Conservation (phyloP, 495 filamentous ascomycete species). For the Penicillium herquei region DNA sequence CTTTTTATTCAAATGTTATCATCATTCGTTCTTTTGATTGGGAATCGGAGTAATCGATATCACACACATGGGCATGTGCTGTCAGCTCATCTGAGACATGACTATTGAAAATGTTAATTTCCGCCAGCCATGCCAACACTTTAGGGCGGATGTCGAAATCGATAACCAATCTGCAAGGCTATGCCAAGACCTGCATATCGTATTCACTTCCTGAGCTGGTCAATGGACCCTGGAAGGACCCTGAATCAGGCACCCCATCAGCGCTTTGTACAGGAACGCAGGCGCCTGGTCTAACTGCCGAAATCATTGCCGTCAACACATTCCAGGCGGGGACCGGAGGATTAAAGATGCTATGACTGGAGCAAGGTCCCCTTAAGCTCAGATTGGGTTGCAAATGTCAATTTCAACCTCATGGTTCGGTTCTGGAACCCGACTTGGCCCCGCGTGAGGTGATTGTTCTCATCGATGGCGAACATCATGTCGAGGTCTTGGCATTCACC, state of each 20-base stretch:
- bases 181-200: slow-evolving; percentile 20
- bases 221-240: slow-evolving; percentile 1
- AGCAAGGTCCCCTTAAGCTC: slow-evolving; percentile 17
- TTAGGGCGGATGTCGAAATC: slow-evolving; percentile 25
- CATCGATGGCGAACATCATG: slow-evolving; percentile 34
- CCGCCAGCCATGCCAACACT: slow-evolving; percentile 15
- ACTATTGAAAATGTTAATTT: neutral
- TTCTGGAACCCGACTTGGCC: neutral
- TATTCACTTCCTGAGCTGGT: slow-evolving; percentile 14
- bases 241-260: neutral
- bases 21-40: too few relatives aligned
- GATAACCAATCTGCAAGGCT: slow-evolving; percentile 9
- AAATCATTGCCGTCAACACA: slow-evolving; percentile 26
- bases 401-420: slow-evolving; percentile 11
- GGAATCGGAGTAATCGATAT: too few relatives aligned
- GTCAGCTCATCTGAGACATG: too few relatives aligned
- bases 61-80: too few relatives aligned
- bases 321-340: slow-evolving; percentile 10
- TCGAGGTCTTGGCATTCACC: slow-evolving; percentile 32
- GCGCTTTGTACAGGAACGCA: neutral
- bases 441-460: slow-evolving; percentile 38
- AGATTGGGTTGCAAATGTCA: slow-evolving; percentile 19
- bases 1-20: neutral
- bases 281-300: slow-evolving; percentile 25
- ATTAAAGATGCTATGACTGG: neutral